Conservation (phyloP, 2,329 filamentous ascomycete genomes). For the Pseudocercospora fijiensis region DNA sequence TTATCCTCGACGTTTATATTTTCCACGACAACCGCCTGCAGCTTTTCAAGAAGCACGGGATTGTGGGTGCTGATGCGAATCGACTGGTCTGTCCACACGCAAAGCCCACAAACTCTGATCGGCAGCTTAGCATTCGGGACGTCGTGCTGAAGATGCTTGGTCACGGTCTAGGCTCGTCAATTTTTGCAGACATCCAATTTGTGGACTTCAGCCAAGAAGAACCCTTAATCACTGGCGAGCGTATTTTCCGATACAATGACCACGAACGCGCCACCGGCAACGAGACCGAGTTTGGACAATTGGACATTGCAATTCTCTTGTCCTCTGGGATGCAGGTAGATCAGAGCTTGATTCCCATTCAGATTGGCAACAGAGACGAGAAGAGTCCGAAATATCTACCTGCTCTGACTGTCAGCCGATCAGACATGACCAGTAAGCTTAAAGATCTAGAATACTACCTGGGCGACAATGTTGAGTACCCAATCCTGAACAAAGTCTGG, state of each 20-base stretch:
- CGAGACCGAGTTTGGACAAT: background rate
- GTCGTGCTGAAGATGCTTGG: background rate
- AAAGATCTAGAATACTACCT: background rate
- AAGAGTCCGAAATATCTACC: background rate
- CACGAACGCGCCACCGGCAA: background rate
- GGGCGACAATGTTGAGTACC: background rate
- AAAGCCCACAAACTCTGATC: background rate
- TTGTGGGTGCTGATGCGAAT: background rate
- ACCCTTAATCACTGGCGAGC: background rate
- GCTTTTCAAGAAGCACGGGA: background rate
- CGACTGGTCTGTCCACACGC: background rate
- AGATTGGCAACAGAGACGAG: background rate
- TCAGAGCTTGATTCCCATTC: background rate
- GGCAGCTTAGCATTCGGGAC: background rate
- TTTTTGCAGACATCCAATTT: background rate
- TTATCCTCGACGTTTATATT: background rate
- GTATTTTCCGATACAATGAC: background rate
- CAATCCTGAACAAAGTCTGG: background rate
- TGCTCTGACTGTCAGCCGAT: background rate
- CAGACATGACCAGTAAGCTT: background rate
- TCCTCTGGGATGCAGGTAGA: background rate
- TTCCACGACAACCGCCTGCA: background rate
- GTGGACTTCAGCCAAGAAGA: background rate
- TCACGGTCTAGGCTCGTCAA: background rate
- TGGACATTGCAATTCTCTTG: background rate